Conservation (phyloP, 2,329 filamentous ascomycete species). For the Colletotrichum godetiae region DNA sequence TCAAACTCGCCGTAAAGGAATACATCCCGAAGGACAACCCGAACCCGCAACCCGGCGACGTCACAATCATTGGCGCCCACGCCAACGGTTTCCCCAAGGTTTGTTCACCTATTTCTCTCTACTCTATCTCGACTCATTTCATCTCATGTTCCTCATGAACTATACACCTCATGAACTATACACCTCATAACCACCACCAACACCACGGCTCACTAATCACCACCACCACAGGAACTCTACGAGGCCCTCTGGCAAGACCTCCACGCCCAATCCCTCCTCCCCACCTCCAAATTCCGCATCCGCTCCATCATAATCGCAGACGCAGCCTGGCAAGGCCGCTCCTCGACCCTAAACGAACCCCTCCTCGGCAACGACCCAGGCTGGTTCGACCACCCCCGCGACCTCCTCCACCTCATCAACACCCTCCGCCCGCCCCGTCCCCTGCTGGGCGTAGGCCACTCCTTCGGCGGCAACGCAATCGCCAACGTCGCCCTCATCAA, state of each 20-base stretch:
- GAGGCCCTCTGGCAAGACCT: conserved; percentile 93
- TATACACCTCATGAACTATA: background rate
- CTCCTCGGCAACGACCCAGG: conserved; percentile 82
- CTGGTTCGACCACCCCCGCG: conserved; percentile 88
- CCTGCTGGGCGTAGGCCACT: conserved; percentile 87
- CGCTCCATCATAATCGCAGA: conserved; percentile 91
- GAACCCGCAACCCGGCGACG: conserved; percentile 75
- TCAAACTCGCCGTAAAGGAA: conserved; percentile 85
- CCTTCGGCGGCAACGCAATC: conserved; percentile 84
- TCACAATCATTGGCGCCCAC: conserved; percentile 88
- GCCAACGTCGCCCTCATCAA: conserved; percentile 79
- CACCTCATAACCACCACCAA: background rate
- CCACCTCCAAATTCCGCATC: conserved; percentile 70
- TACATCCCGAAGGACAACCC: conserved; percentile 82
- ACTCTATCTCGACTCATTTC: conserved; percentile 15
- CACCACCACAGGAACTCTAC: conserved; percentile 78
- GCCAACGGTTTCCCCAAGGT: conserved; percentile 95
- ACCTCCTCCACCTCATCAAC: conserved; percentile 88
- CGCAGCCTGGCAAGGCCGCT: conserved; percentile 85
- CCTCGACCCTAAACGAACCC: conserved; percentile 80
- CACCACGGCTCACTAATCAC: background rate
- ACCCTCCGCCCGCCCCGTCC: conserved; percentile 84
- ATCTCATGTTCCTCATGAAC: background rate
- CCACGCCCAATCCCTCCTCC: conserved; percentile 63
- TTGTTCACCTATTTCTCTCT: conserved; percentile 21